Evolutionary conservation across 306 rosid species (phyloP), one percentile per base, ranked within the genome.

Genomic region (Sphenostylis stenocarpa): DNA sequence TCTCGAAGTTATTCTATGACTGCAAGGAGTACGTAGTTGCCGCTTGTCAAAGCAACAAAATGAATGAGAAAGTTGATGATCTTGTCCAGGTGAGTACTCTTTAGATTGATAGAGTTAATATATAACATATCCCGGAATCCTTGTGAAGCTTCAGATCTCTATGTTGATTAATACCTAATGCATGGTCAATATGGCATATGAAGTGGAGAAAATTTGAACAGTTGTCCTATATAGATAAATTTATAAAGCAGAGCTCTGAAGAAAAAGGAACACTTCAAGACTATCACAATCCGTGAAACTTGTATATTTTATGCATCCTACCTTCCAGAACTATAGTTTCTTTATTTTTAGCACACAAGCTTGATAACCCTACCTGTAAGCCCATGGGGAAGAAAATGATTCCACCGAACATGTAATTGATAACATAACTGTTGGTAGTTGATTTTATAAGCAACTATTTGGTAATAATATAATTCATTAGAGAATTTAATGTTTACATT

Each of bases 11-110:
- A 63, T 96, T 96, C 85, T 78, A 41, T 76, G 98, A 96, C 78
- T 96, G 99, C 91, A 96, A 92, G 87, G 99, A 88, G 66, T 96
- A 88, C 68, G 39, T 84, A 48, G 82, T 86, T 52, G 81, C 87
- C 61, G 70, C 88, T 39, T 86, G 93, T 83, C 98, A 89, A 86
- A 62, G 88, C 66, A 70, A 72, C 81, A 67, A 38, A 68, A 83
- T 86, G 88, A 78, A 67, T 20, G 96, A 88, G 80, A 92, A 85
- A 87, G 80, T 91, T 52, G 96, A 96, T 52, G 98, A 91, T 72
- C 89, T 96, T 77, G 89, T 93, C 73, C 90, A 91, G 96, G 99
- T 96, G 73, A 15, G 88, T 67, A 81, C 67, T 64, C 15, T 39
- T 70, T 16, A 53, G 64, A 39, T 67, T 70, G 79, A 73, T 49